Percentiles rank a stretch among this genome's conserved stretches.
Evolutionary conservation across 495 filamentous ascomycete genomes (phyloP).

Genomic region (Penicillium argentinense): DNA sequence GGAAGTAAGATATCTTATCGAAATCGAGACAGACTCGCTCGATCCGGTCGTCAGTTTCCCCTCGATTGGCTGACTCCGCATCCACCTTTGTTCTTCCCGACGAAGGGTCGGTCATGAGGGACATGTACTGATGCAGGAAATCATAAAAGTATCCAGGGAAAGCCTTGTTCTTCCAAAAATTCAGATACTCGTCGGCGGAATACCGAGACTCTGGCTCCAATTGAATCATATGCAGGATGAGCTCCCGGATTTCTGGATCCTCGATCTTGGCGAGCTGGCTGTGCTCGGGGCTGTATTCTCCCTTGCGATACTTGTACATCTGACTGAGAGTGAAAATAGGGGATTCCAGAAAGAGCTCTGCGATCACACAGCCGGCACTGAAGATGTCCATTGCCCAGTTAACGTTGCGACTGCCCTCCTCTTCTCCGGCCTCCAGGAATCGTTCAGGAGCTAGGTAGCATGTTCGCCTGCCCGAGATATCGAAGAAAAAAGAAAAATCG

Average conservation of each 20-base stretch:
- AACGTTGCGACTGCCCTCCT: slow-evolving; percentile 59
- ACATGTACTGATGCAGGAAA: slow-evolving; percentile 97
- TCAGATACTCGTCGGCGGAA: slow-evolving; percentile 91
- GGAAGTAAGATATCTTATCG: slow-evolving; percentile 94
- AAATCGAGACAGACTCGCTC: slow-evolving; percentile 91
- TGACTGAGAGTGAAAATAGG: slow-evolving; percentile 92
- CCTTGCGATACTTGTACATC: slow-evolving; percentile 88
- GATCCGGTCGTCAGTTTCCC: slow-evolving; percentile 88
- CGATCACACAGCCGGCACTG: slow-evolving; percentile 95
- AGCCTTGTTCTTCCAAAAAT: slow-evolving; percentile 86
- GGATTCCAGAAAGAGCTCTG: slow-evolving; percentile 93
- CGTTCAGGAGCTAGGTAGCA: slow-evolving; percentile 96
- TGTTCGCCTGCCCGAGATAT: slow-evolving; percentile 86
- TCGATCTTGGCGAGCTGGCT: slow-evolving; percentile 82
- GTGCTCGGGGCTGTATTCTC: slow-evolving; percentile 85
- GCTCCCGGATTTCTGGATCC: slow-evolving; percentile 79
- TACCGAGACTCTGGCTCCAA: slow-evolving; percentile 87
- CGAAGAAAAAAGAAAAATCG: slow-evolving; percentile 97
- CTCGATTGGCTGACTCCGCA: slow-evolving; percentile 63
- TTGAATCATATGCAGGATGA: slow-evolving; percentile 95
- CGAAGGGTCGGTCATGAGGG: slow-evolving; percentile 89
- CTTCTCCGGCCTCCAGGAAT: slow-evolving; percentile 71
- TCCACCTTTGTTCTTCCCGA: slow-evolving; percentile 68
- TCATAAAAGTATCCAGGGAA: slow-evolving; percentile 97
- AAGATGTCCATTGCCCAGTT: slow-evolving; percentile 99